phyloP scores from a whole-genome alignment of 2,329 filamentous ascomycete species.

The Pezizomycotina sp. region DNA sequence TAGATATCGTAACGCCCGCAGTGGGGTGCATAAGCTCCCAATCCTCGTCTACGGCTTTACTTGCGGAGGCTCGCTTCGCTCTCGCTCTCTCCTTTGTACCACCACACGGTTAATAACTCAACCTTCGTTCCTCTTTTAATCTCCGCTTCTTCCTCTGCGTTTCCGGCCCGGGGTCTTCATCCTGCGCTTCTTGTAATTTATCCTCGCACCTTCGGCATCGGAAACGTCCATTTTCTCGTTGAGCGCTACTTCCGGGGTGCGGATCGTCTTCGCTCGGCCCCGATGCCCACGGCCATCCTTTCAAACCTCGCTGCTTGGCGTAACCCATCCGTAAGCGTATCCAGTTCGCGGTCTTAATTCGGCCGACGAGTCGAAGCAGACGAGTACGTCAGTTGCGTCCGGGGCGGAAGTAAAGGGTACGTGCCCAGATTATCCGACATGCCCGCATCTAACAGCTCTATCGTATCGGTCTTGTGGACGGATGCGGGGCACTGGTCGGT shows the following conservation, averaged over 20 bases:
- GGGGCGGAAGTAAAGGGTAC: slow-evolving; percentile 76
- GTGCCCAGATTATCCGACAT: slow-evolving; percentile 98
- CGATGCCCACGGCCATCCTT: slow-evolving; percentile 93
- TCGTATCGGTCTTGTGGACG: slow-evolving; percentile 45
- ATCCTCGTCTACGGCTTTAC: slow-evolving; percentile 43
- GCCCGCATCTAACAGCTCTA: slow-evolving; percentile 49
- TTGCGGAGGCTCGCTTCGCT: slow-evolving; percentile 37
- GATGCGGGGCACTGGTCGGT: slow-evolving; percentile 58
- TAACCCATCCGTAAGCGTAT: slow-evolving; percentile 87
- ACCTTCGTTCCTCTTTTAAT: slow-evolving; percentile 31
- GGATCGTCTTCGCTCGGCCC: slow-evolving; percentile 56
- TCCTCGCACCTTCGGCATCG: slow-evolving; percentile 40
- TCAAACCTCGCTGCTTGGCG: slow-evolving; percentile 71
- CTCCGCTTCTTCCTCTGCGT: slow-evolving; percentile 20
- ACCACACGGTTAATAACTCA: slow-evolving; percentile 84
- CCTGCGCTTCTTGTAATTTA: slow-evolving; percentile 45
- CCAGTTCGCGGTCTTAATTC: slow-evolving; percentile 96
- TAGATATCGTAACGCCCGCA: slow-evolving; percentile 84
- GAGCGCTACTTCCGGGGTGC: slow-evolving; percentile 42
- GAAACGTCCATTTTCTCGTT: slow-evolving; percentile 51
- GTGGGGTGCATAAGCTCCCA: slow-evolving; percentile 58
- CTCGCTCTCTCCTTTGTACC: slow-evolving; percentile 62
- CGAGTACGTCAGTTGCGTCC: slow-evolving; percentile 70
- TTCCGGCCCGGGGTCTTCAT: slow-evolving; percentile 31
- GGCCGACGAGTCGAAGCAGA: slow-evolving; percentile 87